A percentile compares a stretch with the other conserved stretches of the same genome.
Evolutionary conservation across 768 basidiomycete species (phyloP).

Genomic region (Tephrocybe sp.): DNA sequence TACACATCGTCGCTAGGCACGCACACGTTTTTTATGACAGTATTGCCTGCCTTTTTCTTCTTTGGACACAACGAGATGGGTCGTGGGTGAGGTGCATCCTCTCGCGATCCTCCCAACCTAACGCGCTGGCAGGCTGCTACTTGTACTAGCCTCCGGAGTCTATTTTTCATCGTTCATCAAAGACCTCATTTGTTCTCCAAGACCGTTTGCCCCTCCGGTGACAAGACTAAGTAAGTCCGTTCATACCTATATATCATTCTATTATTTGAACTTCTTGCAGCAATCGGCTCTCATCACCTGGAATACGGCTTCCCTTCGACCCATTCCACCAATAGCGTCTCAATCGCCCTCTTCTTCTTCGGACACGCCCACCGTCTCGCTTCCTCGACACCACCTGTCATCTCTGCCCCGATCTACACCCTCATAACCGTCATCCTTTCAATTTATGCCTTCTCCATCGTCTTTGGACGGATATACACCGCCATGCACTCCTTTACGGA

Average conservation of each 20-base stretch:
- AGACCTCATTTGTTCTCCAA: conserved; percentile 86
- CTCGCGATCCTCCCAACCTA: neutral
- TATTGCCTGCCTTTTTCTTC: conserved; percentile 85
- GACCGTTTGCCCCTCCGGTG: conserved; percentile 90
- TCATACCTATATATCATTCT: neutral
- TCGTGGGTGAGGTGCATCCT: conserved; percentile 56
- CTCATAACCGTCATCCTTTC: conserved; percentile 43
- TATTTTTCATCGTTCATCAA: conserved; percentile 88
- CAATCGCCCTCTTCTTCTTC: conserved; percentile 83
- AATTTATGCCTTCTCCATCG: conserved; percentile 68
- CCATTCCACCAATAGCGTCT: conserved; percentile 89
- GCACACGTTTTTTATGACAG: conserved; percentile 92
- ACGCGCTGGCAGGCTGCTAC: conserved; percentile 49
- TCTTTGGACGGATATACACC: conserved; percentile 80
- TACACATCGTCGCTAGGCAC: conserved; percentile 80
- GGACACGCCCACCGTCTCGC: conserved; percentile 57
- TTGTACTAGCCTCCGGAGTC: conserved; percentile 76
- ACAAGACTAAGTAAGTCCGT: conserved; percentile 73
- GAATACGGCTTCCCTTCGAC: conserved; percentile 98
- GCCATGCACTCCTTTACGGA: conserved; percentile 90
- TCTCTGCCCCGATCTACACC: conserved; percentile 48
- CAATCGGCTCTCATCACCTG: conserved; percentile 76
- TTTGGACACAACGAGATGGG: conserved; percentile 78
- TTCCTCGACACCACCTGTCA: conserved; percentile 29
- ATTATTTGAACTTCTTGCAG: conserved; percentile 31